phyloP scores from a whole-genome alignment of 176 grass and related monocot species.

The Carex parvula region DNA sequence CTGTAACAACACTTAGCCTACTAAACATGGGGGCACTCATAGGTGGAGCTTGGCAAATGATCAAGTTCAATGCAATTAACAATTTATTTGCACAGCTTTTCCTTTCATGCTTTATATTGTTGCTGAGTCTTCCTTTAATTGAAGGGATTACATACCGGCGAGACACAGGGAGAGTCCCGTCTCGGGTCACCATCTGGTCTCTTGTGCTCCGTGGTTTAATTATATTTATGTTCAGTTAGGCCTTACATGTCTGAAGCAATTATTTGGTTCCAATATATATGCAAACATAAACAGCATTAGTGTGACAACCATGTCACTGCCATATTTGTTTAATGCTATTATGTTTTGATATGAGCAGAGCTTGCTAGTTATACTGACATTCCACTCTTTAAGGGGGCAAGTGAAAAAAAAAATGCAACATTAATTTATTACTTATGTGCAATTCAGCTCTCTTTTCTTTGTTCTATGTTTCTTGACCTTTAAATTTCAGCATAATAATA shows the following conservation, averaged over 20 bases:
- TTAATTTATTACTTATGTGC: not conserved
- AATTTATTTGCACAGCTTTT: constrained; percentile 32
- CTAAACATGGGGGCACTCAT: constrained; percentile 37
- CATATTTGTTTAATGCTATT: not conserved
- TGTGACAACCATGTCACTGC: not conserved
- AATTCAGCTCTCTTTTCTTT: not conserved
- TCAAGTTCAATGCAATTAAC: not conserved
- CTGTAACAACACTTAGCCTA: constrained; percentile 48
- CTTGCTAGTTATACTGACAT: not conserved
- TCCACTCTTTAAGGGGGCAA: not conserved
- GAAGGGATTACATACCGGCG: constrained; percentile 41
- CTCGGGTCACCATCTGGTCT: constrained; percentile 23
- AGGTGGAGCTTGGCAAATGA: constrained; percentile 34
- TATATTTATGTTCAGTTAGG: constrained; percentile 22
- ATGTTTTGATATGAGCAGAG: not conserved
- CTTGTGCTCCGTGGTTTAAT: constrained; percentile 19
- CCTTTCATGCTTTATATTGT: constrained; percentile 37
- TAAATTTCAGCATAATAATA: not conserved
- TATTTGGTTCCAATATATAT: not conserved
- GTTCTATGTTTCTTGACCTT: not conserved
- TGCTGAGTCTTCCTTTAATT: constrained; percentile 42
- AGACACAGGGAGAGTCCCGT: constrained; percentile 31
- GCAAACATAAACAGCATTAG: not conserved
- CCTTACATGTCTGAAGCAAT: not conserved
- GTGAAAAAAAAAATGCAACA: not conserved